Percentiles rank a stretch among this genome's conserved stretches.
phyloP scores from a whole-genome alignment of 352 stramenopile species.

The Phytophthora pistaciae region DNA sequence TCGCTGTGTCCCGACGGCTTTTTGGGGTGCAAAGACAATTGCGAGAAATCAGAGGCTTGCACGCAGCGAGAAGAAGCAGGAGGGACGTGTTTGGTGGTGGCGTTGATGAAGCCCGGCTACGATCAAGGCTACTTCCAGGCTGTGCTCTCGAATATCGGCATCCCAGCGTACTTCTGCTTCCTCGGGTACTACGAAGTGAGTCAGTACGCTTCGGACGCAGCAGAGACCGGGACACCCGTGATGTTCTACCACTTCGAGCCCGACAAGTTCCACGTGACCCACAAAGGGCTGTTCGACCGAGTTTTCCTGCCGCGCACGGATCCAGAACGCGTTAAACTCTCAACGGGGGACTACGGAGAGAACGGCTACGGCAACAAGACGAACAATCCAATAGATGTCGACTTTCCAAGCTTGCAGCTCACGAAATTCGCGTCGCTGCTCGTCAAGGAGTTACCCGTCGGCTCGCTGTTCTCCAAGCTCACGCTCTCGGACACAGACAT shows the following conservation, averaged over 20 bases:
- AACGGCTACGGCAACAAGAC: slow-evolving; percentile 55
- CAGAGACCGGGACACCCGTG: slow-evolving; percentile 30
- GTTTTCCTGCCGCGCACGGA: slow-evolving; percentile 48
- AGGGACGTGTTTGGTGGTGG: slow-evolving; percentile 55
- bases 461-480: slow-evolving; percentile 44
- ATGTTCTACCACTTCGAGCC: slow-evolving; percentile 70
- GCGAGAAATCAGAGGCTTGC: slow-evolving; percentile 53
- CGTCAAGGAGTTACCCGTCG: slow-evolving; percentile 32
- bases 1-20: slow-evolving; percentile 37
- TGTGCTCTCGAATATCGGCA: slow-evolving; percentile 50
- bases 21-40: slow-evolving; percentile 59
- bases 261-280: slow-evolving; percentile 49
- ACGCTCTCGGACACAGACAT: slow-evolving; percentile 47
- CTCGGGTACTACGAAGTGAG: slow-evolving; percentile 49
- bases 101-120: slow-evolving; percentile 55
- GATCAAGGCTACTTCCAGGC: slow-evolving; percentile 60
- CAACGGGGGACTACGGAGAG: slow-evolving; percentile 55
- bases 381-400: slow-evolving; percentile 51
- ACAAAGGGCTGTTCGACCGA: slow-evolving; percentile 51
- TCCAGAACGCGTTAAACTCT: slow-evolving; percentile 38
- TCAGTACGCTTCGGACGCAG: slow-evolving; percentile 43
- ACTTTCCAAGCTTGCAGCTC: slow-evolving; percentile 48
- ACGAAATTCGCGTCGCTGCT: slow-evolving; percentile 44
- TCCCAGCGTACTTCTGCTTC: slow-evolving; percentile 78
- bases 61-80: slow-evolving; percentile 37